Conservation (phyloP, 2,329 filamentous ascomycete genomes). For the Achaetomium macrosporum region DNA sequence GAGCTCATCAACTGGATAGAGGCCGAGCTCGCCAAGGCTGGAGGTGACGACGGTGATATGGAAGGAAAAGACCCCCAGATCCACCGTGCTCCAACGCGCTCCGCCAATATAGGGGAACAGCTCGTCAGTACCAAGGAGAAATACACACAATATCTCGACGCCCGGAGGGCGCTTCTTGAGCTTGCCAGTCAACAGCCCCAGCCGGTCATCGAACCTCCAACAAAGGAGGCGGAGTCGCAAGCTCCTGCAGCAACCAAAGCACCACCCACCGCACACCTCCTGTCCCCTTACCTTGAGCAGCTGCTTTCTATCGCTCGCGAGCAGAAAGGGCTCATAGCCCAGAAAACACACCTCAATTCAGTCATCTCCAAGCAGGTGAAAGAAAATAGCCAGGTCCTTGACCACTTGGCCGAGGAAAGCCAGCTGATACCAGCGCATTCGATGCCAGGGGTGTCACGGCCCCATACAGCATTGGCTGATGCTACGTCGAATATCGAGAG, state of each 20-base stretch:
- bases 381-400: slow-evolving; percentile 44
- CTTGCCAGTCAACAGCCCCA: slow-evolving; percentile 28
- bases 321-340: slow-evolving; percentile 52
- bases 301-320: slow-evolving; percentile 48
- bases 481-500: slow-evolving; percentile 35
- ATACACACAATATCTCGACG: slow-evolving; percentile 48
- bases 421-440: slow-evolving; percentile 52
- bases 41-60: slow-evolving; percentile 27
- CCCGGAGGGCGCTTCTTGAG: slow-evolving; percentile 43
- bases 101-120: slow-evolving; percentile 33
- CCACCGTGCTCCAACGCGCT: slow-evolving; percentile 20
- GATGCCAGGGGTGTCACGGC: slow-evolving; percentile 32
- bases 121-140: slow-evolving; percentile 47
- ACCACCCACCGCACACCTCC: slow-evolving; percentile 36
- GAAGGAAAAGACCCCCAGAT: slow-evolving; percentile 25
- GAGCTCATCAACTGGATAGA: slow-evolving; percentile 63
- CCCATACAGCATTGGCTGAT: slow-evolving; percentile 36
- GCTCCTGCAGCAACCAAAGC: slow-evolving; percentile 10
- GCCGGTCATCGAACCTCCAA: slow-evolving; percentile 17
- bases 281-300: slow-evolving; percentile 51
- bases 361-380: slow-evolving; percentile 46
- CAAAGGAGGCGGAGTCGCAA: slow-evolving; percentile 6
- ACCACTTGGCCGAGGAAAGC: slow-evolving; percentile 55
- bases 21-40: slow-evolving; percentile 51
- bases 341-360: slow-evolving; percentile 52